Base-by-base conservation (phyloP, 768 basidiomycete species). In the Russula emetica region DNA sequence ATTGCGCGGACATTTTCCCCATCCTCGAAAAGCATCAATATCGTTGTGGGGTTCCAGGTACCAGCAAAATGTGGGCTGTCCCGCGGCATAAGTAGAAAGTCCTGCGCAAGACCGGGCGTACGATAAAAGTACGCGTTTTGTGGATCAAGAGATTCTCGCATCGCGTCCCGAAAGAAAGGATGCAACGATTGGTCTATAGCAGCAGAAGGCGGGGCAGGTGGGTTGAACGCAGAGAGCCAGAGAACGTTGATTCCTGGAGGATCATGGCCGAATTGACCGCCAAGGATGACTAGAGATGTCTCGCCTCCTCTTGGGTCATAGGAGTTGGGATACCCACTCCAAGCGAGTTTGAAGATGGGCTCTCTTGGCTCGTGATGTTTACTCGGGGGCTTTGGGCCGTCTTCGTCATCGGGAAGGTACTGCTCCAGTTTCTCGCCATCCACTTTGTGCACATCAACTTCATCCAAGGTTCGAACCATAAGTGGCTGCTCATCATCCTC, bases 311-410 rank as follows among this genome's bases (percentile, higher is more conserved):
- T 75, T 55, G 84, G 79, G 77, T 87, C 85, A 5, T 79, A 70
- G 2, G 84, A 83, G 70, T 87, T 85, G 0, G 86, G 77, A 73
- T 87, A 92, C 1, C 83, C 82, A 61, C 87, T 89, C 94, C 93
- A 97, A 0, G 88, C 78, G 6, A 95, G 77, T 71, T 90, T 94
- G 80, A 90, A 93, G 38, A 97, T 83, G 5, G 94, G 90, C 70
- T 94, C 92, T 68, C 86, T 71, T 24, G 74, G 70, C 30, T 38
- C 62, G 36, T 66, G 56, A 20, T 58, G 57, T 38, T 66, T 56
- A 5, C 62, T 57, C 8, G 67, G 52, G 20, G 70, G 66, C 13
- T 68, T 65, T 9, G 68, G 69, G 5, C 69, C 60, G 3, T 71
- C 70, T 4, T 78, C 71, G 8, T 62, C 58, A 38, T 67, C 57